Conservation (phyloP, 2,329 filamentous ascomycete species). For the Gremmenia infestans region DNA sequence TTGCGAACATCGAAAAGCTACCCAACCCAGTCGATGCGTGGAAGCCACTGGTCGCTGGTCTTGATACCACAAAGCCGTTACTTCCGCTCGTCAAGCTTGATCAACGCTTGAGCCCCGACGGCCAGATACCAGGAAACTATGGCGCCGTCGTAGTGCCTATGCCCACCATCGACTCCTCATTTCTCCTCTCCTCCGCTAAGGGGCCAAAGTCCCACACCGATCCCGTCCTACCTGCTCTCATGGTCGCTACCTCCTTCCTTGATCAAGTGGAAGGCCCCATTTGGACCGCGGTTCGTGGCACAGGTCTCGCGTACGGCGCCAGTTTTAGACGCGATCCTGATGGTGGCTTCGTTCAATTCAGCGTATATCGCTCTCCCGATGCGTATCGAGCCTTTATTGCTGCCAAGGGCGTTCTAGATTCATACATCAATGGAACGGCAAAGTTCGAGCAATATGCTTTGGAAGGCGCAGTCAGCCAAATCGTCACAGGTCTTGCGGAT, state of each 20-base stretch:
- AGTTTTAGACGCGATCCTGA: constrained; percentile 74
- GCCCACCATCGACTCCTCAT: constrained; percentile 88
- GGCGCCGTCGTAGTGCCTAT: constrained; percentile 80
- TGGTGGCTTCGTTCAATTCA: constrained; percentile 75
- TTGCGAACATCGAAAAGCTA: constrained; percentile 73
- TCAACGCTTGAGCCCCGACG: constrained; percentile 69
- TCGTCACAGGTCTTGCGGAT: constrained; percentile 82
- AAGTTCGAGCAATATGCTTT: constrained; percentile 65
- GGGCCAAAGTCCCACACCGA: constrained; percentile 74
- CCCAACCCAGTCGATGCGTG: constrained; percentile 72
- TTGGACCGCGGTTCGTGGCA: constrained; percentile 89
- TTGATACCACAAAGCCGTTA: constrained; percentile 47
- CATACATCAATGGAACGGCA: constrained; percentile 65
- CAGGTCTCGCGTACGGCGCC: constrained; percentile 86
- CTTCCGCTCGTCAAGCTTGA: constrained; percentile 66
- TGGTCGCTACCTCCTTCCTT: constrained; percentile 87
- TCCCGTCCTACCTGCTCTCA: constrained; percentile 72
- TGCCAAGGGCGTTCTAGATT: constrained; percentile 67
- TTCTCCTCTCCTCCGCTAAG: constrained; percentile 67
- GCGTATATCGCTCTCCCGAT: constrained; percentile 86
- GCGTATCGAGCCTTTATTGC: constrained; percentile 80
- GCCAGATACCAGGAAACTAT: constrained; percentile 67
- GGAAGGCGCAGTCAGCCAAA: constrained; percentile 84
- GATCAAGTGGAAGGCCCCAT: constrained; percentile 91
- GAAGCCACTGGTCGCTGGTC: constrained; percentile 49